Base-by-base conservation (phyloP, 1,284 basidiomycete species). In the Apiotrichum domesticum region DNA sequence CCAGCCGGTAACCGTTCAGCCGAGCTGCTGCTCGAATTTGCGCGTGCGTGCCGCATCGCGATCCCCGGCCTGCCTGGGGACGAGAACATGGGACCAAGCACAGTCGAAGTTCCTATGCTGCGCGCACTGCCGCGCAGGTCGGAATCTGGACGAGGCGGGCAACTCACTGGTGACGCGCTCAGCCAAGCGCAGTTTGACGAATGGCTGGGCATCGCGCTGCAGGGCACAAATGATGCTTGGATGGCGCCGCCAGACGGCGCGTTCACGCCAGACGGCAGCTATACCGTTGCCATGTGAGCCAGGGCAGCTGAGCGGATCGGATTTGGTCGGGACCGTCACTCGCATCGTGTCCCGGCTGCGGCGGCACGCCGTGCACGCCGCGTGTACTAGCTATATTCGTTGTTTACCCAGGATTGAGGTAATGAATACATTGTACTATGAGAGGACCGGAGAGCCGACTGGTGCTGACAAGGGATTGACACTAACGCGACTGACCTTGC, bases 41-140 rank as follows among this genome's bases (percentile, higher is more conserved):
- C 66, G 7, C 54, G 65, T 21, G 66, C 65, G 6, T 70, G 66
- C 41, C 60, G 60, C 6, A 62, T 70, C 50, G 51, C 60, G 13
- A 61, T 70, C 35, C 58, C 58, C 6, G 62, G 56, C 7, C 46
- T 59, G 8, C 58, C 62, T 14, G 54, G 52, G 10, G 55, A 52
- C 42, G 55, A 40, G n/a, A 43, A 32, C 45, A 56, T 51, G 48
- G 53, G 59, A 45, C 34, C 40, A 14, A 54, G 51, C 41, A 52
- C 55, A 6, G 63, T 67, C 53, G 66, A 67, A 33, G 66, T 69
- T n/a, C 67, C 67, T 0, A 68, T 69, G 66, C 61, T 69, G 21
- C 63, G 63, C 10, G 60, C 65, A 1, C 54, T 69, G 35, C 66
- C 66, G 9, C 59, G 67, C 14, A 52, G 58, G 35, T 34, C 54